phyloP scores from a whole-genome alignment of 2,329 filamentous ascomycete genomes.

The Aaosphaeria arxii region DNA sequence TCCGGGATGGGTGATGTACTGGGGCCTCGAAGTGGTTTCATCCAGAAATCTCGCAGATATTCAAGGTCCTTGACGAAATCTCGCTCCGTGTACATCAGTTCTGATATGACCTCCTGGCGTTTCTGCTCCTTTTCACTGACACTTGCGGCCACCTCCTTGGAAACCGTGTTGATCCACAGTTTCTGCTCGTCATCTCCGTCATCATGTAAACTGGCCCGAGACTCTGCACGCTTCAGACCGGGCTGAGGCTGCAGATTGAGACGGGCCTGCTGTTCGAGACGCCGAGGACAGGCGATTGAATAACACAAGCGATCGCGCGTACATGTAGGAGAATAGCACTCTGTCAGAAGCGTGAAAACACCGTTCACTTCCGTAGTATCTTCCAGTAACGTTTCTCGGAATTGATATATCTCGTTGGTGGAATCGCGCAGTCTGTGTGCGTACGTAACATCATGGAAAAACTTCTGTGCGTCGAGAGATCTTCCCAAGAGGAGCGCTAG shows the following conservation, averaged over 20 bases:
- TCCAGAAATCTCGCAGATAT: slow-evolving; percentile 98
- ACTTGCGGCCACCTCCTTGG: slow-evolving; percentile 88
- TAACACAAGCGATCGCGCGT: slow-evolving; percentile 95
- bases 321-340: slow-evolving; percentile 97
- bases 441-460: slow-evolving; percentile 98
- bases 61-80: slow-evolving; percentile 99
- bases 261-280: slow-evolving; percentile 90
- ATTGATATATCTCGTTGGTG: slow-evolving; percentile 93
- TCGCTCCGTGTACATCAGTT: slow-evolving; percentile 96
- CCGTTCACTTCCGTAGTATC: slow-evolving; percentile 84
- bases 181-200: slow-evolving; percentile 95
- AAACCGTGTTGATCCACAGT: slow-evolving; percentile 98
- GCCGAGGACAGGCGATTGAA: slow-evolving; percentile 91
- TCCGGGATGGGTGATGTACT: slow-evolving; percentile 80
- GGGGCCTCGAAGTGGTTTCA: slow-evolving; percentile 75
- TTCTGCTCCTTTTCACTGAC: slow-evolving; percentile 93
- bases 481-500: slow-evolving; percentile 85
- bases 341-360: slow-evolving; percentile 91
- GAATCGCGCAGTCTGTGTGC: slow-evolving; percentile 94
- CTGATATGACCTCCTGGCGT: slow-evolving; percentile 94
- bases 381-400: slow-evolving; percentile 88
- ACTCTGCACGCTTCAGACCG: slow-evolving; percentile 72
- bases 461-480: slow-evolving; percentile 94
- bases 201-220: slow-evolving; percentile 72
- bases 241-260: slow-evolving; percentile 91